These are phyloP conservation scores for Olyra latifolia DNA, from an alignment of 176 grass and related monocot genomes.

Conservation along the genomic window DNA sequence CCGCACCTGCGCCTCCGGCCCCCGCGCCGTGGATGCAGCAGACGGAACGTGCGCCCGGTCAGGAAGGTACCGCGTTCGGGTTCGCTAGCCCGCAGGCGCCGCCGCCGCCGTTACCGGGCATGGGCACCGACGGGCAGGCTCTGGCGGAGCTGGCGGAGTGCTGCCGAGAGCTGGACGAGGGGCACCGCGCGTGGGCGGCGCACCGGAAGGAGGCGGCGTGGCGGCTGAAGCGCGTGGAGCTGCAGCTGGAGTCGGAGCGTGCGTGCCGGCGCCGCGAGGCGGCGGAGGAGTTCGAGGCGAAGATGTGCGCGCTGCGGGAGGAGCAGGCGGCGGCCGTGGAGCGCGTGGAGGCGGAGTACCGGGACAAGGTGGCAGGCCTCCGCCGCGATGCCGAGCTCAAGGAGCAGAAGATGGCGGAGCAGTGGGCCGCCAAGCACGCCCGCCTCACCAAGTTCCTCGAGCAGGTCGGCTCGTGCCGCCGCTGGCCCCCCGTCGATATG, in stretches of 20 bases:
- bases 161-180: constrained; percentile 79
- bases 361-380: constrained; percentile 70
- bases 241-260: constrained; percentile 87
- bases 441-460: constrained; percentile 77
- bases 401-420: constrained; percentile 93
- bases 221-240: constrained; percentile 84
- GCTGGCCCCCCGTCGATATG: constrained; percentile 50
- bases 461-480: constrained; percentile 47
- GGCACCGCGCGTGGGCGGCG: constrained; percentile 74
- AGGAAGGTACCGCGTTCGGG: constrained; percentile 27
- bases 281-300: constrained; percentile 76
- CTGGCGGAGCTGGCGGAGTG: constrained; percentile 73
- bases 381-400: constrained; percentile 79
- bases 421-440: constrained; percentile 87
- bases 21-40: constrained; percentile 36
- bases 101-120: background rate
- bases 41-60: constrained; percentile 2
- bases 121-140: constrained; percentile 31
- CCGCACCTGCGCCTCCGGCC: background rate
- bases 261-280: constrained; percentile 69
- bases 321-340: constrained; percentile 73
- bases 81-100: constrained; percentile 25
- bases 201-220: constrained; percentile 87
- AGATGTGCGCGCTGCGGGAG: constrained; percentile 59
- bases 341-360: constrained; percentile 70